Base-by-base conservation (phyloP, 139 green algal species). In the Limnomonas spitsbergensis region DNA sequence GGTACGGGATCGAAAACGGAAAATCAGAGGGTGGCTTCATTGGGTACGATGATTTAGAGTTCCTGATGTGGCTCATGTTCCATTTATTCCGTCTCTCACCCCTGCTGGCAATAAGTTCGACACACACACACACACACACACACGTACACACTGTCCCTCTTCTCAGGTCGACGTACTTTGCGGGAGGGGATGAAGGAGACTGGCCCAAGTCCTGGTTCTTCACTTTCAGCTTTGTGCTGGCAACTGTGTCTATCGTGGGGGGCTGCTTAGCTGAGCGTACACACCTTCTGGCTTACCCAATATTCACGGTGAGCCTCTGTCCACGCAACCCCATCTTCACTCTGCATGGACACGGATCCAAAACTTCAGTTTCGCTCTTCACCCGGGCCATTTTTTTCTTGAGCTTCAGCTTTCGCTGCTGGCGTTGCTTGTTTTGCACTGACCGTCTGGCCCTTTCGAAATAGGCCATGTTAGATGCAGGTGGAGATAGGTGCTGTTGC, bases 1-100 rank as follows among this genome's bases (percentile, higher is more conserved):
- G 91, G 1, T 94, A 86, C 47, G 89, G 86, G 26, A 93, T 95
- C 73, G 80, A 84, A 2, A 85, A 91, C 54, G 91, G 89, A 1
- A 14, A 69, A 1, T 77, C 66, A 3, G 78, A 78, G 2, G 38
- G 29, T 7, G 84, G 85, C n/a, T 82, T 92, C 38, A 85, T 93
- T 2, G 89, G 89, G 85, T 89, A 61, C 74, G 82, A 20, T 61
- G 14, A 20, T 61, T 61, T 20, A 61, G 47, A 61, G 14, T 29
- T 14, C 47, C 47, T 61, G 47, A 36, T 70, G 29, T 38, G 6
- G 4, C n/a, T 24, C 56, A 70, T 70, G 56, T 27, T 4, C 56
- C 56, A 35, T 32, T 24, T 20, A 37, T 7, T 24, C 27, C n/a
- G 6, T 70, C 27, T 20, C 29, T 70, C 14, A 9, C 56, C 47